Base-by-base conservation (phyloP, 2,329 filamentous ascomycete species). In the Colletotrichum neosansevieriae region DNA sequence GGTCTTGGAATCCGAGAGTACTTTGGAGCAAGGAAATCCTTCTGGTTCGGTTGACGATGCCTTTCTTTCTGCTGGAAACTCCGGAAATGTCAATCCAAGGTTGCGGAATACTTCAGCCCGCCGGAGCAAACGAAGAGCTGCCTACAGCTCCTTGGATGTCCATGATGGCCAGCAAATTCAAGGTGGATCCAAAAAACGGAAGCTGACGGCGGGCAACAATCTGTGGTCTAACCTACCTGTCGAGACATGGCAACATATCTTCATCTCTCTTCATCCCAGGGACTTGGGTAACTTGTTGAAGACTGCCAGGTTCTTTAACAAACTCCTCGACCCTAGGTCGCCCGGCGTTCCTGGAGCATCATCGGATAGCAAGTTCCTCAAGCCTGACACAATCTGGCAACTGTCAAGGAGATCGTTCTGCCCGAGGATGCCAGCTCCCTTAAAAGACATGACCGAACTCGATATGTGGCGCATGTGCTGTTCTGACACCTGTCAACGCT, bases 381-480 rank as follows among this genome's bases (percentile, higher is more conserved):
- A 86, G 75, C 88, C 91, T 73, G 88, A 93, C 75, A 79, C 81
- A 54, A 89, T 95, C 73, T 95, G 92, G 92, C 86, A 86, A 75
- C 81, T 84, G 72, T 91, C 92, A 73, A 88, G 92, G 75, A 89
- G 89, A 73, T 79, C 82, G 19, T 90, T 88, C 76, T 87, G 88
- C 80, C 88, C 88, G 29, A 85, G 86, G 72, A 88, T 94, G 82
- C 93, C 93, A 53, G 84, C 85, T 63, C 92, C 92, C 32, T 82
- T 95, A 57, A 80, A 82, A 59, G 85, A 84, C 66, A 87, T 86
- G 75, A 87, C 87, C 47, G 93, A 96, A 78, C 81, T 92, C 71
- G 87, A 91, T 47, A 94, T 94, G 92, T 94, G 93, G 87, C 87
- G 86, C 74, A 81, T 96, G 58, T 83, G 89, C 40, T 89, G 88